Percentiles rank a stretch among this genome's conserved stretches.
Conservation (phyloP, 1,284 basidiomycete genomes). For the Melampsora larici-populina region DNA sequence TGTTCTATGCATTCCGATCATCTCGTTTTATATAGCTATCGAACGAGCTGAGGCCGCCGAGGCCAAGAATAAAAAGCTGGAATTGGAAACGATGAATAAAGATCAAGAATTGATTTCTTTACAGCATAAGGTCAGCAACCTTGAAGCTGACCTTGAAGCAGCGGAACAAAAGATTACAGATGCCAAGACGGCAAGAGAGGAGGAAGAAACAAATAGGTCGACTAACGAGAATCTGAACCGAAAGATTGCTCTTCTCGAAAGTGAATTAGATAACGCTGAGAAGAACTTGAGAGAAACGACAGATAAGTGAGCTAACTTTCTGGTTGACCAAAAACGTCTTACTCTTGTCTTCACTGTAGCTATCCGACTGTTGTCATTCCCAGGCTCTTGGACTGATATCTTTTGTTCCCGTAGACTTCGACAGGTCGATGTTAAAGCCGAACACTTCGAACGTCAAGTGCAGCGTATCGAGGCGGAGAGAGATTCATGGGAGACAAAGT, state of each 20-base stretch:
- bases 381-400: background rate
- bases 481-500: conserved; percentile 90
- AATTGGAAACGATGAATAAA: conserved; percentile 74
- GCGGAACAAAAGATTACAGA: conserved; percentile 70
- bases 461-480: conserved; percentile 83
- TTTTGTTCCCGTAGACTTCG: conserved; percentile 65
- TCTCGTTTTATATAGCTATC: conserved; percentile 28
- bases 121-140: conserved; percentile 67
- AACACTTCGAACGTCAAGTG: conserved; percentile 94
- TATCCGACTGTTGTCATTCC: background rate
- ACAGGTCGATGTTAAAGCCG: conserved; percentile 97
- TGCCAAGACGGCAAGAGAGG: conserved; percentile 67
- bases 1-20: background rate
- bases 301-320: conserved; percentile 72
- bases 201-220: conserved; percentile 70
- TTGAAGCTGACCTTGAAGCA: conserved; percentile 73
- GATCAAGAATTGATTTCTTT: conserved; percentile 87
- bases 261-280: conserved; percentile 91
- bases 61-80: conserved; percentile 57
- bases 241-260: conserved; percentile 89
- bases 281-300: conserved; percentile 95
- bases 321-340: background rate
- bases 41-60: conserved; percentile 53
- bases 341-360: background rate
- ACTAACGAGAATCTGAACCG: conserved; percentile 73